These are phyloP conservation scores for Yarrowia hollandica DNA, from an alignment of 805 yeast species.

Conservation along the genomic window DNA sequence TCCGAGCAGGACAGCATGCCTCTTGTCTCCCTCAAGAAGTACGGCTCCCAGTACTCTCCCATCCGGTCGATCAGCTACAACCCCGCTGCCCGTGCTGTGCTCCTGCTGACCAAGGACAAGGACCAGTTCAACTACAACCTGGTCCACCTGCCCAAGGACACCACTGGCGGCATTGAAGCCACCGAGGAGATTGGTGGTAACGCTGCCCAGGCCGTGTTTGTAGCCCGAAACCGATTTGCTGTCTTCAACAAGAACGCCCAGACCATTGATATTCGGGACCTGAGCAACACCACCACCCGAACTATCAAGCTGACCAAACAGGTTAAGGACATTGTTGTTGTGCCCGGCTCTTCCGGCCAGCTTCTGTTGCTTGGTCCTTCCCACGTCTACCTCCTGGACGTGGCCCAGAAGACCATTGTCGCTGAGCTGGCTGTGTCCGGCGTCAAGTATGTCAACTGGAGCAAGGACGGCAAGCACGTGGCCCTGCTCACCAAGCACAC, in stretches of 20 bases:
- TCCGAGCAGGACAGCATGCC: conserved; percentile 69
- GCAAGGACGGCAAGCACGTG: conserved; percentile 78
- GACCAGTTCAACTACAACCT: conserved; percentile 70
- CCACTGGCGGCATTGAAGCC: conserved; percentile 93
- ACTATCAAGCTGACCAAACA: conserved; percentile 56
- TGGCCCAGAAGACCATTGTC: conserved; percentile 82
- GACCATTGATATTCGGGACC: conserved; percentile 78
- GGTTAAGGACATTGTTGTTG: conserved; percentile 63
- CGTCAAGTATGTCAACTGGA: conserved; percentile 88
- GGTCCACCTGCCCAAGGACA: conserved; percentile 77
- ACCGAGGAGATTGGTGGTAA: conserved; percentile 74
- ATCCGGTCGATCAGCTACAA: conserved; percentile 84
- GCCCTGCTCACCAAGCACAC: conserved; percentile 92
- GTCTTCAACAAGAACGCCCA: conserved; percentile 65
- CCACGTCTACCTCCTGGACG: conserved; percentile 80
- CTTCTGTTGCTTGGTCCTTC: conserved; percentile 71
- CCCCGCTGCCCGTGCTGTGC: conserved; percentile 84
- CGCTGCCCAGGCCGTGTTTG: conserved; percentile 83
- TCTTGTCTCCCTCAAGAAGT: conserved; percentile 75
- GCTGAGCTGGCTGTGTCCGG: conserved; percentile 68
- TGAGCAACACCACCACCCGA: conserved; percentile 79
- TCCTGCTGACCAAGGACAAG: conserved; percentile 66
- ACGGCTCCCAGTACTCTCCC: conserved; percentile 84
- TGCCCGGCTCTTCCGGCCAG: conserved; percentile 76
- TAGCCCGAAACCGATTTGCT: conserved; percentile 92